Percentiles rank a stretch among this genome's conserved stretches.
phyloP scores from a whole-genome alignment of 805 yeast species.

The Yarrowia divulgata region DNA sequence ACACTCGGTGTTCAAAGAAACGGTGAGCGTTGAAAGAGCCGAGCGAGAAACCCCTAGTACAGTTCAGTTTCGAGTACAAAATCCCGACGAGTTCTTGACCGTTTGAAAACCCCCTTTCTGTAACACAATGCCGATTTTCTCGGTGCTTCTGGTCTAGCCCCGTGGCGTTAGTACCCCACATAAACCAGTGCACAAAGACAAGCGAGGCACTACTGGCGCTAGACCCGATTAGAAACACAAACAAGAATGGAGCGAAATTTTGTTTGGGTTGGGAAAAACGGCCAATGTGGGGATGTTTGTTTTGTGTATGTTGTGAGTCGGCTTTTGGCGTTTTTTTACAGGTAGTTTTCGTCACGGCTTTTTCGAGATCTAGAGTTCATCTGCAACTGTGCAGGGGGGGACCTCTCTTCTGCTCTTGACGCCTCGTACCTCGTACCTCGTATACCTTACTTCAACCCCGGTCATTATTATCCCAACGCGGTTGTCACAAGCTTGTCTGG shows the following conservation, averaged over 20 bases:
- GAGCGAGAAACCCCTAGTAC: no score
- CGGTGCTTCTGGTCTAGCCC: constrained; percentile 23
- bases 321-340: no score
- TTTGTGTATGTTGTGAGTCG: neutral
- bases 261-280: neutral
- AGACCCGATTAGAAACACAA: neutral
- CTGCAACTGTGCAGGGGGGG: no score
- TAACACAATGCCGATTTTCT: neutral
- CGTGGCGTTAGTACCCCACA: constrained; percentile 30
- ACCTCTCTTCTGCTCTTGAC: no score
- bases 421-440: neutral
- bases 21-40: no score
- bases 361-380: no score
- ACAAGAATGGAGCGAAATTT: neutral
- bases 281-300: neutral
- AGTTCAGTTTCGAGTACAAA: no score
- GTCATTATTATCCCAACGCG: neutral
- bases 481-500: neutral
- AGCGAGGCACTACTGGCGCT: constrained; percentile 16
- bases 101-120: neutral
- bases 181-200: constrained; percentile 3
- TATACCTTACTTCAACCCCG: no score
- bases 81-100: no score
- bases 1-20: no score
- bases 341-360: no score